phyloP scores from a whole-genome alignment of 148 eudicot genomes.

The Chenopodium quinoa region DNA sequence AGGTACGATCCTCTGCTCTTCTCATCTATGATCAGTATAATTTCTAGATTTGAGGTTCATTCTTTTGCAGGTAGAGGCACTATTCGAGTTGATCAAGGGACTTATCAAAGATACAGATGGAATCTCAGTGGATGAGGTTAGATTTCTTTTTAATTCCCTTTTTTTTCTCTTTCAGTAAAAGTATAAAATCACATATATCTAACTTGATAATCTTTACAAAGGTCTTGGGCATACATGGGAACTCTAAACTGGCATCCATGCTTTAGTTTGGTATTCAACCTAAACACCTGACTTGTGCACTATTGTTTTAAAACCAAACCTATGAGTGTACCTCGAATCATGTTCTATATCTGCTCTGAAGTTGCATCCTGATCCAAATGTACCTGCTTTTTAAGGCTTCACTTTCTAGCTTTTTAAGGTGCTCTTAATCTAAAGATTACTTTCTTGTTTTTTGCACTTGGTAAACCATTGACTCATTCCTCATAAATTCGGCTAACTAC shows the following conservation, averaged over 20 bases:
- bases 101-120: conserved; percentile 79
- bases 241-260: not conserved
- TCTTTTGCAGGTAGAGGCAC: conserved; percentile 78
- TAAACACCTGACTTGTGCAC: not conserved
- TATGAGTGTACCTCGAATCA: too few relatives aligned
- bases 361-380: too few relatives aligned
- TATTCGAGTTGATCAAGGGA: conserved; percentile 90
- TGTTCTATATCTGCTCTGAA: too few relatives aligned
- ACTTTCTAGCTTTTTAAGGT: too few relatives aligned
- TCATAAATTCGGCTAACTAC: too few relatives aligned
- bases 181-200: not conserved
- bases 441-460: too few relatives aligned
- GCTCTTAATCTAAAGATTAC: too few relatives aligned
- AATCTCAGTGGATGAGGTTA: conserved; percentile 66
- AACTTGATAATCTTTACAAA: not conserved
- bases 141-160: not conserved
- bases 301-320: not conserved
- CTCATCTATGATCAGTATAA: not conserved
- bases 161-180: not conserved
- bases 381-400: too few relatives aligned
- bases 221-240: not conserved
- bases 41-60: conserved; percentile 21
- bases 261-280: not conserved
- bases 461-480: too few relatives aligned
- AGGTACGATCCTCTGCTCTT: conserved; percentile 43